phyloP scores from a whole-genome alignment of 2,329 filamentous ascomycete genomes.

The Geoglossum cookeanum region DNA sequence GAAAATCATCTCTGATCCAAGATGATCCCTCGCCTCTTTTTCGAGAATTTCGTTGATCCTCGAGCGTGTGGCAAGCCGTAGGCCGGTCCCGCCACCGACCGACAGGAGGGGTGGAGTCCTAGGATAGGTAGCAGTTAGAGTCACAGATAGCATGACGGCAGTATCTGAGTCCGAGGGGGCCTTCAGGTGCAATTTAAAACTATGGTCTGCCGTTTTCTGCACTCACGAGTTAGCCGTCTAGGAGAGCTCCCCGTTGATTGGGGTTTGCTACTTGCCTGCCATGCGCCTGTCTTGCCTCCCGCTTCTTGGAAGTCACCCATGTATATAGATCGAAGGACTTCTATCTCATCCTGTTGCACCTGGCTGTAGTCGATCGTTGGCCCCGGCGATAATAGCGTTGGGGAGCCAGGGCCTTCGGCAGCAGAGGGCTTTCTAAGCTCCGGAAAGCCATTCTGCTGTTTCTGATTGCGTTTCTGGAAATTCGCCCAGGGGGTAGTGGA shows the following conservation, averaged over 20 bases:
- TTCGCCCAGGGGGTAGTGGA: background rate
- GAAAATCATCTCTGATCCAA: constrained; percentile 47
- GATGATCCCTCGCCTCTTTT: constrained; percentile 44
- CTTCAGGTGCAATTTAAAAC: constrained; percentile 64
- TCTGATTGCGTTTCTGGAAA: constrained; percentile 1
- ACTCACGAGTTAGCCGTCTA: background rate
- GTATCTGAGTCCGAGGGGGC: constrained; percentile 55
- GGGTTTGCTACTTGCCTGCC: constrained; percentile 47
- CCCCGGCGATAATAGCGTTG: constrained; percentile 10
- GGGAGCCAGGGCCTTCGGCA: background rate
- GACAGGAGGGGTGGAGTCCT: constrained; percentile 59
- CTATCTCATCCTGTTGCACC: constrained; percentile 71
- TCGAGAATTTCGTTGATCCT: constrained; percentile 52
- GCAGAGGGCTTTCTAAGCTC: constrained; percentile 9
- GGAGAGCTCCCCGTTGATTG: background rate
- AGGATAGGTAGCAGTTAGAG: constrained; percentile 78
- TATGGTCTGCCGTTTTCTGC: constrained; percentile 57
- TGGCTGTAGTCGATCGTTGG: constrained; percentile 46
- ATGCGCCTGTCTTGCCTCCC: constrained; percentile 48
- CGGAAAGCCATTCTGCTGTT: constrained; percentile 2
- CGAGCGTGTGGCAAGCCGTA: constrained; percentile 52
- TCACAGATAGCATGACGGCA: constrained; percentile 52
- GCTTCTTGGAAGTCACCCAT: constrained; percentile 69
- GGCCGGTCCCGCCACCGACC: constrained; percentile 41
- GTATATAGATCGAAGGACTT: constrained; percentile 74